These are phyloP conservation scores for Asterella californica DNA, from an alignment of 225 moss, liverwort and hornwort species.

Conservation along the genomic window DNA sequence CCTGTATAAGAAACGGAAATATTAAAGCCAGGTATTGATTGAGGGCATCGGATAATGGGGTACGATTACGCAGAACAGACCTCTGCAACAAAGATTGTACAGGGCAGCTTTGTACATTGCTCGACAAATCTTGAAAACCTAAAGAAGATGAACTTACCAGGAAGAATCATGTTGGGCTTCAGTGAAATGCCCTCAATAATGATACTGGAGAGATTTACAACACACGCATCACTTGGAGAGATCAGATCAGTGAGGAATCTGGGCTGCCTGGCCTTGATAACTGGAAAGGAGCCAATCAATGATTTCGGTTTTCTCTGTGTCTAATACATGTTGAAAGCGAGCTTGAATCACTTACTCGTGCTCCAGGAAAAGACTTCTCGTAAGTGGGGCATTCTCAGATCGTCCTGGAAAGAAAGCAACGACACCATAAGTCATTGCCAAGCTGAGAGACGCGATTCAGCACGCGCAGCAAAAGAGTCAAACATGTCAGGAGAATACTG, in stretches of 20 bases:
- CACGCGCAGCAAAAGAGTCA: background rate
- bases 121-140: background rate
- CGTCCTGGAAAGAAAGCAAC: constrained; percentile 20
- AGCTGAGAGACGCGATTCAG: background rate
- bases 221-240: background rate
- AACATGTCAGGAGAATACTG: background rate
- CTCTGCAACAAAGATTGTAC: background rate
- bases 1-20: constrained; percentile 37
- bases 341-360: constrained; percentile 53
- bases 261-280: background rate
- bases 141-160: constrained; percentile 42
- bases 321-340: background rate
- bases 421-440: background rate
- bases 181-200: constrained; percentile 95
- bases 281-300: background rate
- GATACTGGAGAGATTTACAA: constrained; percentile 54
- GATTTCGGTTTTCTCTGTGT: background rate
- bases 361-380: constrained; percentile 34
- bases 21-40: background rate
- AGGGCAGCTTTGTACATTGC: background rate
- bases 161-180: constrained; percentile 99
- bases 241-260: background rate
- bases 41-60: background rate
- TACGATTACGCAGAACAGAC: background rate
- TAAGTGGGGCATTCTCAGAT: constrained; percentile 26